Base-by-base conservation (phyloP, 2,329 filamentous ascomycete genomes). In the Ceratocystis eucalypticola region DNA sequence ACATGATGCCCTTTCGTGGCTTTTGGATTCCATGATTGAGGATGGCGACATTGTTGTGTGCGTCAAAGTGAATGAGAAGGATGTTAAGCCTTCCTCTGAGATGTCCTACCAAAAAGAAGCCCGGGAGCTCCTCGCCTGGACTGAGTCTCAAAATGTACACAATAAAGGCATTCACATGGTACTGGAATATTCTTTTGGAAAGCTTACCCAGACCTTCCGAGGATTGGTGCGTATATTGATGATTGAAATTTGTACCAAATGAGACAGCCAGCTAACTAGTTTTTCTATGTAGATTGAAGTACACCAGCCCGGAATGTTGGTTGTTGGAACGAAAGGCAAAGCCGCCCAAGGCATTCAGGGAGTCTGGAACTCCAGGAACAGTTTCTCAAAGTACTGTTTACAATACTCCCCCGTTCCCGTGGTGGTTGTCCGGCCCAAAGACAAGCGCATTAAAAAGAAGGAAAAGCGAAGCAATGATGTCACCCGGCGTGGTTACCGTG, bases 31-130 rank as follows among this genome's bases (percentile, higher is more conserved):
- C 76, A 81, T 96, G 66, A 90, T 96, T 50, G 91, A 96, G 71
- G 92, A 96, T 72, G 91, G 92, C 20, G 92, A 96, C 73, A 91
- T 96, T 75, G 87, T 96, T 67, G 88, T 96, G 7, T 96, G 92
- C 75, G 82, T 96, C 62, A 83, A 90, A 64, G 92, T 96, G 1
- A 83, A 96, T 55, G 91, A 96, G 73, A 92, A 89, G 73, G 89
- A 93, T 69, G 82, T 86, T 64, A 88, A 87, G 64, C 80, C 80
- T 45, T 79, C 85, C 15, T 83, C 88, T 69, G 83, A 86, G 66
- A 86, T 84, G 64, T 81, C 83, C 64, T 96, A 96, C 75, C 84
- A 87, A 50, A 81, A 85, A 22, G 88, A 94, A 70, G 92, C 92
- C 0, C 82, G 87, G 69, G 79, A 81, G 57, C 79, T 96, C 71